phyloP scores from a whole-genome alignment of 2,329 filamentous ascomycete genomes.

The Hyphodiscus sp. region DNA sequence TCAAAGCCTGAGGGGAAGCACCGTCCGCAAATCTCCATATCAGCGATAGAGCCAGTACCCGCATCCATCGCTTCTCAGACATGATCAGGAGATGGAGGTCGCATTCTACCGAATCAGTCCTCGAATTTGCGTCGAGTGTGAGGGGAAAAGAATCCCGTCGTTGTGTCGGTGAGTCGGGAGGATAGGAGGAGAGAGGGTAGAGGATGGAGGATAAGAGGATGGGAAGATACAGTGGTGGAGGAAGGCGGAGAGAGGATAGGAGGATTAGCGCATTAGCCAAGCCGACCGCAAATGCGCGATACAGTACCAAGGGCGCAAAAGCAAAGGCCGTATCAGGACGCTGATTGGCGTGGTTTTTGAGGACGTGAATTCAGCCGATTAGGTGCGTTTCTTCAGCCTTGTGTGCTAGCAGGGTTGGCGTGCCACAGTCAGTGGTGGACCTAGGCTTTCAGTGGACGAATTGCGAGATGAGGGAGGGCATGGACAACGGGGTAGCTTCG shows the following conservation, averaged over 20 bases:
- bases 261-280: too few species aligned
- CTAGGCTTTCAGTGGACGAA: not conserved
- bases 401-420: not conserved
- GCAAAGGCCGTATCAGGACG: not conserved
- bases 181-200: not conserved
- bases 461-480: not conserved
- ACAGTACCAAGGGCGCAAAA: not conserved
- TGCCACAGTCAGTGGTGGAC: not conserved
- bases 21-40: not conserved
- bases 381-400: not conserved
- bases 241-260: too few species aligned
- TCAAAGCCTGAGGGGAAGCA: slow-evolving; percentile 15
- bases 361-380: not conserved
- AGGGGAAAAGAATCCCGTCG: not conserved
- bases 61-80: slow-evolving; percentile 15
- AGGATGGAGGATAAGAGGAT: too few species aligned
- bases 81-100: slow-evolving; percentile 10
- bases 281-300: too few species aligned
- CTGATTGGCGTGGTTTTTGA: not conserved
- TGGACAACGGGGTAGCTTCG: not conserved
- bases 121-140: too few species aligned
- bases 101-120: slow-evolving; percentile 2
- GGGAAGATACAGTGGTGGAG: too few species aligned
- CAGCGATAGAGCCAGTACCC: slow-evolving; percentile 7
- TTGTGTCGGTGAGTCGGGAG: not conserved